Evolutionary conservation across 176 grass and related monocot species (phyloP), one percentile per base, ranked within the genome.

Genomic region (Paspalum notatum): DNA sequence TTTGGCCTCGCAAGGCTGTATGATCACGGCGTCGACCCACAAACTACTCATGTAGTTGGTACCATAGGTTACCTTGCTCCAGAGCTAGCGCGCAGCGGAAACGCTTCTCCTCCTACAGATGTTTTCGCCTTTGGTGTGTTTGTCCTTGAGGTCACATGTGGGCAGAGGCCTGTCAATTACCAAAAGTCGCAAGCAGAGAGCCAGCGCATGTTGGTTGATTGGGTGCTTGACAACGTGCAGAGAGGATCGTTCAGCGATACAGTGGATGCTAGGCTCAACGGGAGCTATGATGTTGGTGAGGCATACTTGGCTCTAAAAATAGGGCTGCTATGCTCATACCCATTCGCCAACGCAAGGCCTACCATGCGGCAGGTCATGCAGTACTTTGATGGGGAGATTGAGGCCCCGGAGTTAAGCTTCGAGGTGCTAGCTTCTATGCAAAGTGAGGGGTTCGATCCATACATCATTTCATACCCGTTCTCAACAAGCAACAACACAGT

Each of bases 51-150:
- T 17, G 75, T 77, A 25, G 75, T 77, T n/a, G 74, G 74, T 22
- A 76, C 74, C 56, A 61, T 76, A 18, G 74, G 74, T 26, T 76
- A 76, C 74, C 74, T 76, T 61, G 74, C 74, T 61, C 74, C 74
- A 26, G 74, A 76, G 74, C 56, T 76, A 61, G 74, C 40, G 61
- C 56, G 56, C 15, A 76, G 55, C 1, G 74, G 74, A 42, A 76
- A 76, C 42, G 74, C 74, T 10, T 46, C 55, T 26, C 55, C 55
- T 32, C 14, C 25, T 76, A 18, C 74, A 0, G 74, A 76, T 12
- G 41, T 62, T 25, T 76, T 76, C 5, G 56, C 74, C 74, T 76
- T 61, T 7, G 74, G 74, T 61, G 27, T 26, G 24, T 76, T 76
- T 15, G n/a, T 76, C 44, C 74, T 76, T 22, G 74, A 76, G 74